Evolutionary conservation across 805 yeast species (phyloP).

Genomic region (Saccharomycopsis schoenii): DNA sequence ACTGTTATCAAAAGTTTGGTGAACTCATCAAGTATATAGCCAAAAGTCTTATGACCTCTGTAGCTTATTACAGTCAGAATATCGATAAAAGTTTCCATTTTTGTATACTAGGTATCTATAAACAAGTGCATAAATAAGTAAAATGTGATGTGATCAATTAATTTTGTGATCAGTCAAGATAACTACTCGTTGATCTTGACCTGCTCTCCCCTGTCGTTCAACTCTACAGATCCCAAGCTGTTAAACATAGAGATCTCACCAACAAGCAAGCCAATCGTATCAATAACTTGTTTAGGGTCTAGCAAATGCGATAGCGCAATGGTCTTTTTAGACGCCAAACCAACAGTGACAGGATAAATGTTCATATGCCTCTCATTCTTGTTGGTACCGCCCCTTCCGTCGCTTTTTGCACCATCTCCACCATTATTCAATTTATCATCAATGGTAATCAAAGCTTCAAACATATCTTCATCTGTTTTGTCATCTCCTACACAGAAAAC

Average conservation of each 20-base stretch:
- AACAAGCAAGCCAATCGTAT: slow-evolving; percentile 67
- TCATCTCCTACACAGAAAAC: slow-evolving; percentile 92
- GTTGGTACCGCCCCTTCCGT: slow-evolving; percentile 23
- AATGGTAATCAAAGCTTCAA: slow-evolving; percentile 58
- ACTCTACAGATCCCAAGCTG: slow-evolving; percentile 63
- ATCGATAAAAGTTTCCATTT: too few relatives aligned
- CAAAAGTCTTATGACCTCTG: too few relatives aligned
- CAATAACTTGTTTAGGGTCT: slow-evolving; percentile 77
- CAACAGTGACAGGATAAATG: slow-evolving; percentile 80
- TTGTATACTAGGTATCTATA: neutral
- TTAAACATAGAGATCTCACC: slow-evolving; percentile 75
- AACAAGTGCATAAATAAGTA: neutral
- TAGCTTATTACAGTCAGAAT: too few relatives aligned
- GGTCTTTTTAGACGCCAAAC: slow-evolving; percentile 82
- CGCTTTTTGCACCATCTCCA: slow-evolving; percentile 29
- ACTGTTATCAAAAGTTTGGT: too few relatives aligned
- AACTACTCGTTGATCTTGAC: slow-evolving; percentile 27
- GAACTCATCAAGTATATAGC: too few relatives aligned
- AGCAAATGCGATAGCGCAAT: slow-evolving; percentile 76
- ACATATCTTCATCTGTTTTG: slow-evolving; percentile 97
- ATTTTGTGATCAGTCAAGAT: neutral
- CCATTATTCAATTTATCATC: slow-evolving; percentile 35
- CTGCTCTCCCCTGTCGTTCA: slow-evolving; percentile 59
- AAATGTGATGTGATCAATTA: neutral
- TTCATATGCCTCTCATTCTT: slow-evolving; percentile 42